Evolutionary conservation across 805 yeast genomes (phyloP), one percentile per base, ranked within the genome.

Genomic region (Metschnikowia peoriensis): DNA sequence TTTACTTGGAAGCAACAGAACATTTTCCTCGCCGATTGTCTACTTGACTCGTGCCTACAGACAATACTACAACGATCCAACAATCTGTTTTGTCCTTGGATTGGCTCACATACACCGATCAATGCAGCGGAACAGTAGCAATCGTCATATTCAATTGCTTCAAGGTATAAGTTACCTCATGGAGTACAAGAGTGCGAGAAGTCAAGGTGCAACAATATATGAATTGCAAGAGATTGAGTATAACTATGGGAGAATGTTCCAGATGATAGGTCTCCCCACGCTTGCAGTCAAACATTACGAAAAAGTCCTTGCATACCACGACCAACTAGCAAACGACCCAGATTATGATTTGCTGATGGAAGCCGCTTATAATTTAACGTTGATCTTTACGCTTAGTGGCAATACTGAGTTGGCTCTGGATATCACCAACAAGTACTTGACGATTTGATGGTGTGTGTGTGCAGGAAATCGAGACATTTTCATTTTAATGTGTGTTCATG

Each of bases 31-130:
- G 1, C 84, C 96, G 2, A 72, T 93, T 52, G 88, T 86, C 22
- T 92, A 93, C 65, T 75, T 88, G 52, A 78, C 83, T 44, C 80
- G 92, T 52, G 84, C 90, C 4, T 87, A 88, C 64, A 79, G 79
- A 47, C 78, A 82, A 27, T 81, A 81, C 51, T 85, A 85, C 42
- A 70, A 82, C 41, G 97, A 93, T 57, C 96, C 97, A 1, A 81
- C 90, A 73, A 73, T 94, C 1, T 79, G 89, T 54, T 74, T 94
- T 28, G 69, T 87, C 38, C 73, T 88, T 43, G 97, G 94, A 0
- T 67, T 94, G 40, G 84, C 92, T 0, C 92, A 91, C 68, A 73
- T 92, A 27, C 97, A 93, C 61, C 78, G 98, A 41, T 88, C 97
- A 0, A 86, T 92, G 84, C 98, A 94, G 68, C 77, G 99, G 56